These are phyloP conservation scores for Fraxinus quadrangulata DNA, from an alignment of 257 asterid species.

Conservation along the genomic window DNA sequence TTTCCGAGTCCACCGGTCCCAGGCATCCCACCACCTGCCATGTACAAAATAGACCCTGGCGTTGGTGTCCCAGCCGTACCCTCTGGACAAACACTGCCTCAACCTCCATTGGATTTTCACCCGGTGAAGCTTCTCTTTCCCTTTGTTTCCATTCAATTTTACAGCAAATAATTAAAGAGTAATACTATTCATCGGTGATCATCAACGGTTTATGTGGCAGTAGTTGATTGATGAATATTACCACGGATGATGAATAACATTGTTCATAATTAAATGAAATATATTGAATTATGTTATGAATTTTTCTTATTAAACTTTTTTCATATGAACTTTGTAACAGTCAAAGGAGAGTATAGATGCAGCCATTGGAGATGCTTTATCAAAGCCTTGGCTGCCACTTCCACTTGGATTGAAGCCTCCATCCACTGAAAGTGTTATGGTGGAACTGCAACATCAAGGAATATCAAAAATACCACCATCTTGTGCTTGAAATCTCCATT, in stretches of 20 bases:
- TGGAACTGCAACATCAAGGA: conserved; percentile 83
- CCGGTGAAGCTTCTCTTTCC: conserved; percentile 47
- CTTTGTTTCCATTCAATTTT: background rate
- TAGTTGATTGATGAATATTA: too few species aligned
- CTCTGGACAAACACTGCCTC: conserved; percentile 53
- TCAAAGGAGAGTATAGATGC: conserved; percentile 96
- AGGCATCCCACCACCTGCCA: conserved; percentile 46
- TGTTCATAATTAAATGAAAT: background rate
- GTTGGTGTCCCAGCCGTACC: conserved; percentile 34
- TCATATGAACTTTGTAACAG: conserved; percentile 34
- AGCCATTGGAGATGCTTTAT: conserved; percentile 81
- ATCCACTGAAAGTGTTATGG: conserved; percentile 66
- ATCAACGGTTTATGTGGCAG: too few species aligned
- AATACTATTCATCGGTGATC: too few species aligned
- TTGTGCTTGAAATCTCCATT: conserved; percentile 32
- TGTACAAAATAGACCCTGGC: conserved; percentile 58
- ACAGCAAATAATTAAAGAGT: background rate
- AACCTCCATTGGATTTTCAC: conserved; percentile 63
- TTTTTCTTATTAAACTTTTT: background rate
- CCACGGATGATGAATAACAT: background rate
- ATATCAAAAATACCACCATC: conserved; percentile 75
- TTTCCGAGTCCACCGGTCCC: conserved; percentile 50
- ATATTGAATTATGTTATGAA: background rate
- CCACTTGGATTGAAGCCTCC: conserved; percentile 95
- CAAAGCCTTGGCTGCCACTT: conserved; percentile 94